Evolutionary conservation across 352 stramenopile species (phyloP), one percentile per base, ranked within the genome.

Genomic region (Pythium insidiosum): DNA sequence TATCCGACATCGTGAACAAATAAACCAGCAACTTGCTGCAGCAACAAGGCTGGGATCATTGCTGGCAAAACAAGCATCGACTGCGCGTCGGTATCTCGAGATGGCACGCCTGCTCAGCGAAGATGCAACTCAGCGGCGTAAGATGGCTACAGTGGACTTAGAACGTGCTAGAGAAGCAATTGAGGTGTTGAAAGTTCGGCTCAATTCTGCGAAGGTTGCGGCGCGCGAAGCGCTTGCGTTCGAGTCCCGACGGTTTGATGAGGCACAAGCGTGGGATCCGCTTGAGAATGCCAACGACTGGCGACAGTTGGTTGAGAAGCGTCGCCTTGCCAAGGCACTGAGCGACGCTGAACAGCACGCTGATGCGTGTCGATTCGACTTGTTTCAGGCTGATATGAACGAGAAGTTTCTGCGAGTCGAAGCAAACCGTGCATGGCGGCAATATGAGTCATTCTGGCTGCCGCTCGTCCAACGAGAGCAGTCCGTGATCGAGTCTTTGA

Each of bases 281-380:
- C 51, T 91, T 2, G 79, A 91, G 48, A 91, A 91, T 43, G 75
- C 79, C 4, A 91, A 88, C 39, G 70, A 91, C 47, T 85, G 79
- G 72, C 65, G 45, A 19, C 58, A 73, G 4, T 56, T 91, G 9
- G 72, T 88, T 9, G 47, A 70, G 9, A 91, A 88, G 46, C 69
- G 75, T 4, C 59, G 70, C 18, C 52, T 77, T 1, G 38, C 66
- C 2, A 81, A 77, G 19, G 53, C 70, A 6, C 47, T 81, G 3
- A 47, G 58, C 12, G 42, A 58, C 7, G 51, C 47, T 0, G 59
- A 70, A 15, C 45, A 63, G 7, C 47, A 84, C 13, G 54, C 70
- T 3, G 61, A 84, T 11, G 46, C 44, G 16, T 67, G 73, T 34
- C 71, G 70, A 0, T 58, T 75, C n/a, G 61, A 61, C 15, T 46